Percentiles rank a stretch among this genome's conserved stretches.
phyloP scores from a whole-genome alignment of 1,139 yeast genomes.

The Protomyces pachydermus region DNA sequence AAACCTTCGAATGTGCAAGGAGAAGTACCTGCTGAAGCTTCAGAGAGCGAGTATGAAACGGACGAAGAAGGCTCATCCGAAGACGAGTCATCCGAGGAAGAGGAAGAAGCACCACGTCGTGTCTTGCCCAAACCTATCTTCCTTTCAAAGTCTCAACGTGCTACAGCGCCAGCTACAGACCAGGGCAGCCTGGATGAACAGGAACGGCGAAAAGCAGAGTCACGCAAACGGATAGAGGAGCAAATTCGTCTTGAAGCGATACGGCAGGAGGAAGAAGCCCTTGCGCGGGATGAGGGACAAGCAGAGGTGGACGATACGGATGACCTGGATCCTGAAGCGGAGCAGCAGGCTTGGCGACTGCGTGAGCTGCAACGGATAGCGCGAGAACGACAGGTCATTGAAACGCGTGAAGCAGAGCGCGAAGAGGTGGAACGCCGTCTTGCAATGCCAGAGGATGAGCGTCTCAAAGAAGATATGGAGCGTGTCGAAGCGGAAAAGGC shows the following conservation, averaged over 20 bases:
- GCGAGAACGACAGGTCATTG: constrained; percentile 45
- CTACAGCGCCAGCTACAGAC: background rate
- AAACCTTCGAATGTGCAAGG: background rate
- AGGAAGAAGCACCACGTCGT: background rate
- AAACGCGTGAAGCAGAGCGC: constrained; percentile 42
- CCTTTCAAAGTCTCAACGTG: background rate
- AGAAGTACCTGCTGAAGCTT: background rate
- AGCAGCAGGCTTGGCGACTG: constrained; percentile 46
- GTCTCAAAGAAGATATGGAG: constrained; percentile 32
- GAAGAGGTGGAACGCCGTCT: constrained; percentile 43
- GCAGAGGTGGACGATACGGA: constrained; percentile 51
- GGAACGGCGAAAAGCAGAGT: background rate
- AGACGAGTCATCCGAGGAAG: background rate
- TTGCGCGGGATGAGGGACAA: constrained; percentile 32
- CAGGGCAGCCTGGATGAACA: background rate
- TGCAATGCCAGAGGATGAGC: constrained; percentile 39
- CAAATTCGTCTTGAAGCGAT: constrained; percentile 7
- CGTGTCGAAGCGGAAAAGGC: constrained; percentile 27
- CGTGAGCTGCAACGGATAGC: constrained; percentile 45
- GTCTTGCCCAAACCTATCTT: background rate
- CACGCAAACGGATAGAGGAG: background rate
- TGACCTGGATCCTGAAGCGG: constrained; percentile 51
- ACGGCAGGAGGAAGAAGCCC: constrained; percentile 28
- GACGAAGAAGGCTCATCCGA: background rate
- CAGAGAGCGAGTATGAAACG: background rate